These are phyloP conservation scores for Didymella glomerata DNA, from an alignment of 2,329 filamentous ascomycete species.

Conservation along the genomic window DNA sequence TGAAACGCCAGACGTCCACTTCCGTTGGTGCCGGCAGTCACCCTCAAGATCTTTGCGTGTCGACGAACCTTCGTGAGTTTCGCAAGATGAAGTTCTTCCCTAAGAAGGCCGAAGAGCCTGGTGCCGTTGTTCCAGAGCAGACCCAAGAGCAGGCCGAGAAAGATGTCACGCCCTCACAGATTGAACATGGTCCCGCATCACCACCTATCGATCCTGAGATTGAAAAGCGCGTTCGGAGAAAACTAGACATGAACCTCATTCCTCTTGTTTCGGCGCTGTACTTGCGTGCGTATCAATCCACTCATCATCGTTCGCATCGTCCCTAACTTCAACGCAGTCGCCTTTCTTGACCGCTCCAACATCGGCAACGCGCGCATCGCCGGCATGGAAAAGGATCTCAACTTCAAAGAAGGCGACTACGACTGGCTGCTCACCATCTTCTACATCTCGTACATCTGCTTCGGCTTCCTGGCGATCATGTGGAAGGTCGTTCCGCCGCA, in stretches of 20 bases:
- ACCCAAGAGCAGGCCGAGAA: conserved; percentile 5
- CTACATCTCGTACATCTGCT: conserved; percentile 51
- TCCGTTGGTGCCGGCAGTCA: background rate
- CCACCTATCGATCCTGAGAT: conserved; percentile 27
- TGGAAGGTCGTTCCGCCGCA: conserved; percentile 51
- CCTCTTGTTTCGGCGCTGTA: conserved; percentile 47
- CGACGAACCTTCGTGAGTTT: background rate
- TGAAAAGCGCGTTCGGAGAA: conserved; percentile 40
- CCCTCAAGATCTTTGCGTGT: background rate
- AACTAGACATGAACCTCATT: conserved; percentile 43
- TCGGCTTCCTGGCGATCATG: conserved; percentile 49
- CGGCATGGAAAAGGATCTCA: conserved; percentile 49
- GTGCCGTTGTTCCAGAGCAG: background rate
- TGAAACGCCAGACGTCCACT: background rate
- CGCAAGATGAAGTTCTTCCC: conserved; percentile 3
- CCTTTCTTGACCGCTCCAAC: conserved; percentile 49
- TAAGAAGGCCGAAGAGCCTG: background rate
- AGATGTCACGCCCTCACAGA: conserved; percentile 5
- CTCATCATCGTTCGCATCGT: background rate
- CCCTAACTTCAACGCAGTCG: conserved; percentile 6
- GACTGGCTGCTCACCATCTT: conserved; percentile 51
- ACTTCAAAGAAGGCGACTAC: conserved; percentile 39
- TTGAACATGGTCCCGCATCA: conserved; percentile 14
- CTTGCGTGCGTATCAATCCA: conserved; percentile 35
- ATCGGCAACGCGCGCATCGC: conserved; percentile 54